These are phyloP conservation scores for Paragyromitra xinjiangensis DNA, from an alignment of 495 filamentous ascomycete genomes.

Conservation along the genomic window DNA sequence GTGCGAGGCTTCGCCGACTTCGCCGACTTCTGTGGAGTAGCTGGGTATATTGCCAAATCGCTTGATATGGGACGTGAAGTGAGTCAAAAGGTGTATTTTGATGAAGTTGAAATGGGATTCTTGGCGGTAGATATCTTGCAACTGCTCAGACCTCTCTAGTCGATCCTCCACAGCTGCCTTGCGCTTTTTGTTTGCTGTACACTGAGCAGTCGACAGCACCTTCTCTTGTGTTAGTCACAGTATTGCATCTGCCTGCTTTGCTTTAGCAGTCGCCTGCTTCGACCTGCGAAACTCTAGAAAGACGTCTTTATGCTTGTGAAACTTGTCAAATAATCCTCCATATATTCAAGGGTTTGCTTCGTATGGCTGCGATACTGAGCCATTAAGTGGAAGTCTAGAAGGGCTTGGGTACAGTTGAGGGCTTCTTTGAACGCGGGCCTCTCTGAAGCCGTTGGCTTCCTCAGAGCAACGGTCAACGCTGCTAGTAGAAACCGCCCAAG, in stretches of 20 bases:
- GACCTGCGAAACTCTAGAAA: slow-evolving; percentile 19
- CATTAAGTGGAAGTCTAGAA: slow-evolving; percentile 30
- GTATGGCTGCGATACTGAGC: slow-evolving; percentile 35
- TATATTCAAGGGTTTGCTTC: slow-evolving; percentile 18
- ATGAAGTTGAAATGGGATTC: too few species aligned
- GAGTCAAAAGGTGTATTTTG: too few species aligned
- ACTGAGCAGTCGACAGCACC: too few species aligned
- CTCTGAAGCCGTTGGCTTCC: background rate
- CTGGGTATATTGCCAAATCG: too few species aligned
- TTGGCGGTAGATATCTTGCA: background rate
- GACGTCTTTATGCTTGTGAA: slow-evolving; percentile 15
- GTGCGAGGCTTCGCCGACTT: background rate
- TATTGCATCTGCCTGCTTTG: background rate
- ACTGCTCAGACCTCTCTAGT: background rate
- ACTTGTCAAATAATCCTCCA: slow-evolving; percentile 28
- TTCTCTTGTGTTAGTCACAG: too few species aligned
- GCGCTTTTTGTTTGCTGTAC: background rate
- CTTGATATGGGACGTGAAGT: too few species aligned
- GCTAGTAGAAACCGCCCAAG: background rate
- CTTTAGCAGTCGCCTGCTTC: background rate
- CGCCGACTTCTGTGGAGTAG: background rate
- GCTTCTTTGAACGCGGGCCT: background rate
- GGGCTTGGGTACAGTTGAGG: background rate
- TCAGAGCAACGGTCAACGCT: background rate
- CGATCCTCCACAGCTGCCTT: background rate